A percentile compares a stretch with the other conserved stretches of the same genome.
phyloP scores from a whole-genome alignment of 2,329 filamentous ascomycete species.

The Cladophialophora psammophila region DNA sequence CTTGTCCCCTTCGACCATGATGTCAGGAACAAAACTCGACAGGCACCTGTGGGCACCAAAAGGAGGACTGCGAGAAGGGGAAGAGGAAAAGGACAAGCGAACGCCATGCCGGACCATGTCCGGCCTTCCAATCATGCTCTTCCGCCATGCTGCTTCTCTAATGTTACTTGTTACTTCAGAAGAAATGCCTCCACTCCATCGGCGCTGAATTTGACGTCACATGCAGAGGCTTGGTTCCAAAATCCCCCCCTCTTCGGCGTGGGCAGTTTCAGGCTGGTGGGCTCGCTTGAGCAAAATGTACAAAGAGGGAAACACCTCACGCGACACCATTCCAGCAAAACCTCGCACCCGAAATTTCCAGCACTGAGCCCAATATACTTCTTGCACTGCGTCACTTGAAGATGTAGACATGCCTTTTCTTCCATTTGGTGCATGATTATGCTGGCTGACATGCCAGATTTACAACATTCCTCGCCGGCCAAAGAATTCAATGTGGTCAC shows the following conservation, averaged over 20 bases:
- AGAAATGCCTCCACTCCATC: neutral
- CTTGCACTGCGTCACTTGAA: neutral
- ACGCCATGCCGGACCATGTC: neutral
- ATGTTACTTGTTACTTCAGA: no score
- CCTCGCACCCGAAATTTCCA: neutral
- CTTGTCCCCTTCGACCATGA: neutral
- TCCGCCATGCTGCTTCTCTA: neutral
- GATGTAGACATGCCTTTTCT: neutral
- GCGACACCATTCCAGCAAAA: neutral
- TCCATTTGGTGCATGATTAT: neutral
- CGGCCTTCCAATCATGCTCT: neutral
- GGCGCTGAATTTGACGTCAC: neutral
- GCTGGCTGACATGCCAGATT: neutral
- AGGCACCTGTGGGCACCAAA: neutral
- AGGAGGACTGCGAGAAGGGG: neutral
- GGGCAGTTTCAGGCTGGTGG: neutral
- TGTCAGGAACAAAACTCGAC: neutral
- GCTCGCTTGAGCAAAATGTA: neutral
- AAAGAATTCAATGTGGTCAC: constrained; percentile 3
- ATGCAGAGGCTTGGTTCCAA: constrained; percentile 3
- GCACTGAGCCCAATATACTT: neutral
- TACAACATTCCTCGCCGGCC: neutral
- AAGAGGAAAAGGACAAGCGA: neutral
- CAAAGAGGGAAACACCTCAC: constrained; percentile 4
- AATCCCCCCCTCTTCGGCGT: neutral